phyloP scores from a whole-genome alignment of 2,329 filamentous ascomycete species.

The Berkeleyomyces basicola region DNA sequence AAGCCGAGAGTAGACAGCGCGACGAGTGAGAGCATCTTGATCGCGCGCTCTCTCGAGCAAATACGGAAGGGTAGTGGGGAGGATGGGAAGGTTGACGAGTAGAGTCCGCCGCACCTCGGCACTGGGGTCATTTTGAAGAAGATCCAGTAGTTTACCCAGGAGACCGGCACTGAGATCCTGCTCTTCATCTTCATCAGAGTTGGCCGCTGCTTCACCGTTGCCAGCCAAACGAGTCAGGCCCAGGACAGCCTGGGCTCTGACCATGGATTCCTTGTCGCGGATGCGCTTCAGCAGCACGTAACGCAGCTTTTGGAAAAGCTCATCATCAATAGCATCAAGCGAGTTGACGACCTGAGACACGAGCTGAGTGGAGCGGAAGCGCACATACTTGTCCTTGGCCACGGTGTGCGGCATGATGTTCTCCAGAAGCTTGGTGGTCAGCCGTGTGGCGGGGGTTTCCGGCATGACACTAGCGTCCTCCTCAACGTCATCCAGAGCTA shows the following conservation, averaged over 20 bases:
- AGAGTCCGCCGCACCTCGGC: conserved; percentile 83
- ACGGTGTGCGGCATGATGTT: conserved; percentile 58
- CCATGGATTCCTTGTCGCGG: conserved; percentile 83
- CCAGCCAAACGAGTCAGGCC: conserved; percentile 74
- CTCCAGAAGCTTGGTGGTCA: conserved; percentile 59
- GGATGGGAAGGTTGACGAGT: conserved; percentile 76
- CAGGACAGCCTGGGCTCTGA: conserved; percentile 80
- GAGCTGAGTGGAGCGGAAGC: conserved; percentile 79
- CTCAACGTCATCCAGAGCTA: conserved; percentile 45
- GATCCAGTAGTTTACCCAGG: conserved; percentile 67
- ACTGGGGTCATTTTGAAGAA: conserved; percentile 84
- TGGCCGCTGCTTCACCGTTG: conserved; percentile 54
- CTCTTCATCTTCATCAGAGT: conserved; percentile 55
- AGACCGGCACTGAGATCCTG: conserved; percentile 50
- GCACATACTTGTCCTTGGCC: conserved; percentile 82
- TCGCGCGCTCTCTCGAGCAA: conserved; percentile 84
- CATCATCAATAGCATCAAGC: conserved; percentile 80
- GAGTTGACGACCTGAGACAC: conserved; percentile 86
- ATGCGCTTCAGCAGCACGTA: conserved; percentile 69
- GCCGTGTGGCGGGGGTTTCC: conserved; percentile 69
- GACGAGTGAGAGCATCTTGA: conserved; percentile 65
- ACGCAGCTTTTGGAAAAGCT: conserved; percentile 68
- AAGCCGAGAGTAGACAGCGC: conserved; percentile 73
- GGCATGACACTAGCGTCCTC: conserved; percentile 54
- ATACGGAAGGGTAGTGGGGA: conserved; percentile 66